Evolutionary conservation across 192 early-diverging fungal species (phyloP).

Genomic region (Lobosporangium transversale): DNA sequence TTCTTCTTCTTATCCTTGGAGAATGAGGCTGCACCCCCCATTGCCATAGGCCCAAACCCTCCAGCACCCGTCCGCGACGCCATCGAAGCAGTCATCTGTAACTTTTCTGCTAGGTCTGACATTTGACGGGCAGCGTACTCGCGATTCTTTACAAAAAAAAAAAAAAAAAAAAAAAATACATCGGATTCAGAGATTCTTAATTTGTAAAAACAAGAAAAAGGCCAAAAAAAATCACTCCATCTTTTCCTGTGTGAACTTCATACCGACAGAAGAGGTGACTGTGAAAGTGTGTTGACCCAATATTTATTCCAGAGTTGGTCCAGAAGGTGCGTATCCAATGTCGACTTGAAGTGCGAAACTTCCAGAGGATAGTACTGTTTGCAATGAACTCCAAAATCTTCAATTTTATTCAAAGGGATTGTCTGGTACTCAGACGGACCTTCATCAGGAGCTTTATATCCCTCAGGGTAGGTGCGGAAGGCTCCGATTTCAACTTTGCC

Average conservation of each 20-base stretch:
- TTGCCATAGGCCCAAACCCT: slow-evolving; percentile 53
- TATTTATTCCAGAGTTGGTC: slow-evolving; percentile 98
- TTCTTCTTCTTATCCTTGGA: slow-evolving; percentile 64
- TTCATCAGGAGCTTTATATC: slow-evolving; percentile 82
- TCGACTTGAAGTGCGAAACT: slow-evolving; percentile 93
- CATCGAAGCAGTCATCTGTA: slow-evolving; percentile 77
- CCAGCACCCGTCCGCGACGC: slow-evolving; percentile 61
- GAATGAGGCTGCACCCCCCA: neutral
- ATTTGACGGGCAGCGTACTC: slow-evolving; percentile 84
- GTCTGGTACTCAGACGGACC: slow-evolving; percentile 86
- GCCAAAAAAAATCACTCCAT: too few relatives aligned
- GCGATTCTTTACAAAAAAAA: slow-evolving; percentile 68
- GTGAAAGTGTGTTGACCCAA: slow-evolving; percentile 96
- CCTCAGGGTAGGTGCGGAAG: slow-evolving; percentile 97
- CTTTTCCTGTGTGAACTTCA: slow-evolving; percentile 1
- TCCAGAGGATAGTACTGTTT: slow-evolving; percentile 91
- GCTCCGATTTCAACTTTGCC: slow-evolving; percentile 98
- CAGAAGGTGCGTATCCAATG: slow-evolving; percentile 84
- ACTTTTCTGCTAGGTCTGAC: slow-evolving; percentile 82
- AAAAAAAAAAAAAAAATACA: too few relatives aligned
- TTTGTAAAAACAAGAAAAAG: too few relatives aligned
- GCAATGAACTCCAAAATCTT: slow-evolving; percentile 97
- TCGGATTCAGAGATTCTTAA: too few relatives aligned
- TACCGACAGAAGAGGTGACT: slow-evolving; percentile 89
- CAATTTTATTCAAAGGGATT: slow-evolving; percentile 95